Evolutionary conservation across 2,329 filamentous ascomycete genomes (phyloP).

Genomic region (Aspergillus thermomutatus): DNA sequence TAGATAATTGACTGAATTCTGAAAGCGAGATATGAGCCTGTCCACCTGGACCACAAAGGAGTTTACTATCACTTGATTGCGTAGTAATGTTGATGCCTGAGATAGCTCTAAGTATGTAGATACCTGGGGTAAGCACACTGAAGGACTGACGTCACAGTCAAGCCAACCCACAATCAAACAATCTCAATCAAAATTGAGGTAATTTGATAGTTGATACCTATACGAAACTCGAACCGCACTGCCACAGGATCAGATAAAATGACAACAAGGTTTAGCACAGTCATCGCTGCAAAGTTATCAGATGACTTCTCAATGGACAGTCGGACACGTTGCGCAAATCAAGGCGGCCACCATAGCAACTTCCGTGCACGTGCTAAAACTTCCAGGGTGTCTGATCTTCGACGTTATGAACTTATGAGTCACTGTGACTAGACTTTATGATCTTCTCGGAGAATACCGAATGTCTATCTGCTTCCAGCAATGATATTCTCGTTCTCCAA

Average conservation of each 20-base stretch:
- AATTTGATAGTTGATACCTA: background rate
- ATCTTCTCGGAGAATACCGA: background rate
- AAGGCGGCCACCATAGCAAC: background rate
- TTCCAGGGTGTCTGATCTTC: background rate
- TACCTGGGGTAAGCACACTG: background rate
- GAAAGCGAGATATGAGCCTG: background rate
- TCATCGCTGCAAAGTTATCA: background rate
- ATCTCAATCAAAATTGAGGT: background rate
- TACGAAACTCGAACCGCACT: background rate
- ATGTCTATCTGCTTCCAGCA: background rate
- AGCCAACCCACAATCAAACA: background rate
- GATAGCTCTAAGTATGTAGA: background rate
- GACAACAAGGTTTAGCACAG: background rate
- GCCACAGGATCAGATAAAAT: background rate
- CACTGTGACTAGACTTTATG: background rate
- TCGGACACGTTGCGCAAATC: background rate
- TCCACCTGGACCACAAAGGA: background rate
- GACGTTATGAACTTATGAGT: background rate
- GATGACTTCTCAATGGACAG: background rate
- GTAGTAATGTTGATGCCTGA: background rate
- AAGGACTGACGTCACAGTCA: background rate
- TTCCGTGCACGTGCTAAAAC: background rate
- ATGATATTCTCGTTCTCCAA: background rate
- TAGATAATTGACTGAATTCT: background rate
- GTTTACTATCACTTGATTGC: background rate